Conservation (phyloP, 2,329 filamentous ascomycete genomes). For the Hymenoscyphus fraxineus region DNA sequence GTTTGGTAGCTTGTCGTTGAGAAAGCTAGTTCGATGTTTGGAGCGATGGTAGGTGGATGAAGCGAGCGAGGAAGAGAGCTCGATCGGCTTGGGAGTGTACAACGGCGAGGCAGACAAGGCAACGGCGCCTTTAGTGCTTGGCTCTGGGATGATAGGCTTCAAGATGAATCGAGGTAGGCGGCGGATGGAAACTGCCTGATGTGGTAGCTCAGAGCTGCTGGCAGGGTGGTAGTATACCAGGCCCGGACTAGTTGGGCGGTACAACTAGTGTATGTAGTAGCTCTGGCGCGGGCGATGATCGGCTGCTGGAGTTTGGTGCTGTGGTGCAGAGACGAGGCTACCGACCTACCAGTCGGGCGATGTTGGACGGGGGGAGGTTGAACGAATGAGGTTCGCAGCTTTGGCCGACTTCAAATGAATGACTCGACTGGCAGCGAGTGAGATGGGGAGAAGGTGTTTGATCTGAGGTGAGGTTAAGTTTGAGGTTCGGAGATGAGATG, state of each 20-base stretch:
- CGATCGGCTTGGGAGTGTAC: background rate
- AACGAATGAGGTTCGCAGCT: background rate
- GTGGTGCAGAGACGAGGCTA: background rate
- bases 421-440: background rate
- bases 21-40: slow-evolving; percentile 5
- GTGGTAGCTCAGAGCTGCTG: slow-evolving; percentile 17
- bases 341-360: background rate
- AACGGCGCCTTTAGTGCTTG: slow-evolving; percentile 2
- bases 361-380: background rate
- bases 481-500: background rate
- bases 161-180: slow-evolving; percentile 7
- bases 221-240: slow-evolving; percentile 6
- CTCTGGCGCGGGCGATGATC: slow-evolving; percentile 14
- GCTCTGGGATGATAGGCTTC: slow-evolving; percentile 9
- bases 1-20: slow-evolving; percentile 11
- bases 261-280: slow-evolving; percentile 17
- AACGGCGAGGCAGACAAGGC: slow-evolving; percentile 2
- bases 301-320: background rate
- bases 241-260: slow-evolving; percentile 12
- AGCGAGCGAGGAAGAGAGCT: slow-evolving; percentile 6
- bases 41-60: slow-evolving; percentile 9
- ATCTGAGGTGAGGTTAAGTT: background rate
- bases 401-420: slow-evolving; percentile 2
- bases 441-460: background rate
- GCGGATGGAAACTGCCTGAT: slow-evolving; percentile 19